Conservation (phyloP, 345 rosid genomes). For the Mercurialis annua region DNA sequence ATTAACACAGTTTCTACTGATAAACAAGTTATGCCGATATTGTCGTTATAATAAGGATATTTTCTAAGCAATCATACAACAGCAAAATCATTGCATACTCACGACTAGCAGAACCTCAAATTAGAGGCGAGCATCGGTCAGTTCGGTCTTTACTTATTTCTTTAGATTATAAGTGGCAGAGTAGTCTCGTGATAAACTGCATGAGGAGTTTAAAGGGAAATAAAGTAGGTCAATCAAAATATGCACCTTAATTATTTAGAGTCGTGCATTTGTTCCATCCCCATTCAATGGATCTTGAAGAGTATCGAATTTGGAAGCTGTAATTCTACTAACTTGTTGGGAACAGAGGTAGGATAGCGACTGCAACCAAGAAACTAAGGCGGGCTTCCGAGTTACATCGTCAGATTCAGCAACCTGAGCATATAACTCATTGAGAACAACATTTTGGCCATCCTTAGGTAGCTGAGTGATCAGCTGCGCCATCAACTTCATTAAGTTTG, state of each 20-base stretch:
- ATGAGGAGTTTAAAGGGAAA: not conserved
- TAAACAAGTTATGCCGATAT: not conserved
- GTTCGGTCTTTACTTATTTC: not conserved
- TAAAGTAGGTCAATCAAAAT: not conserved
- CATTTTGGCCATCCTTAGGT: constrained; percentile 72
- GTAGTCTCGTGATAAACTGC: not conserved
- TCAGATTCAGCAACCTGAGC: constrained; percentile 83
- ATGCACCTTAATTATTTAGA: constrained; percentile 29
- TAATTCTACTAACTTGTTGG: constrained; percentile 26
- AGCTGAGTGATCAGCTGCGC: constrained; percentile 60
- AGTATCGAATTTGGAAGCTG: constrained; percentile 20
- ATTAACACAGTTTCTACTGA: not conserved
- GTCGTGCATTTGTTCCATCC: constrained; percentile 37
- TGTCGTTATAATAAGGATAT: not conserved
- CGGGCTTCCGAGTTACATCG: constrained; percentile 84
- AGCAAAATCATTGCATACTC: not conserved
- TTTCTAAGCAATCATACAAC: not conserved
- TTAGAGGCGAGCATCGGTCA: not conserved
- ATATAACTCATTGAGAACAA: constrained; percentile 75
- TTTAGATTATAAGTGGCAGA: not conserved
- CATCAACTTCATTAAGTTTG: constrained; percentile 74
- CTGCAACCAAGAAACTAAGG: constrained; percentile 89
- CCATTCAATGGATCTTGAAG: constrained; percentile 15
- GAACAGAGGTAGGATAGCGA: constrained; percentile 69
- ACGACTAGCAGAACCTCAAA: not conserved